phyloP scores from a whole-genome alignment of 805 yeast species.

The Suhomyces sp. region DNA sequence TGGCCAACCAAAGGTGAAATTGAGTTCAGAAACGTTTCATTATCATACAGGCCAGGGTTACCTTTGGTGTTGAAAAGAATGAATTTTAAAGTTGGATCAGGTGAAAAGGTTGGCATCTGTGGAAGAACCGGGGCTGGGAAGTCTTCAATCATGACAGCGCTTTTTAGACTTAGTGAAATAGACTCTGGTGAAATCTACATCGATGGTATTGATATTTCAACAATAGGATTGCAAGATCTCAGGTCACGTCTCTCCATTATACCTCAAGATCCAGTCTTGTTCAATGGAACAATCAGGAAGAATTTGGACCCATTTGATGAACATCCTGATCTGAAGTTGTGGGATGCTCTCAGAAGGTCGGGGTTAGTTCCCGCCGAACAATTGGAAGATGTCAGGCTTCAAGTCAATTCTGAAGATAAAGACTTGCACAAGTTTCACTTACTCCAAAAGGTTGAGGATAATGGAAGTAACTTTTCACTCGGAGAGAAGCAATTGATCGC shows the following conservation, averaged over 20 bases:
- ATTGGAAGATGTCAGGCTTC: slow-evolving; percentile 1
- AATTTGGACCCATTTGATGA: slow-evolving; percentile 19
- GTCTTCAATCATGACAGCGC: slow-evolving; percentile 18
- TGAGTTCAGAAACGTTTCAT: slow-evolving; percentile 8
- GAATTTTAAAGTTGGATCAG: slow-evolving; percentile 7
- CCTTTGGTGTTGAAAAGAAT: slow-evolving; percentile 13
- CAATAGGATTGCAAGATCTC: slow-evolving; percentile 13
- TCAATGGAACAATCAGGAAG: slow-evolving; percentile 16
- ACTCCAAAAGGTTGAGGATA: slow-evolving; percentile 59
- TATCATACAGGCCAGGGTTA: slow-evolving; percentile 13
- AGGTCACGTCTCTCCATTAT: slow-evolving; percentile 17
- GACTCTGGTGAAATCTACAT: slow-evolving; percentile 13
- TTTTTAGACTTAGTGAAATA: slow-evolving; percentile 16
- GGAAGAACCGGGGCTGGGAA: slow-evolving; percentile 25
- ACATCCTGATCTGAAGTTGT: slow-evolving; percentile 13
- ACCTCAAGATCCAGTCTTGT: slow-evolving; percentile 22
- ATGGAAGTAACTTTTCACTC: slow-evolving; percentile 66
- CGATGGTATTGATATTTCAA: slow-evolving; percentile 16
- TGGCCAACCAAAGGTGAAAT: slow-evolving; percentile 46
- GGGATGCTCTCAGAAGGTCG: slow-evolving; percentile 15
- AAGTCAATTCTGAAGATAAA: too few relatives aligned
- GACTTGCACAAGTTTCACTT: slow-evolving; percentile 54
- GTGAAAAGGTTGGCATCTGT: slow-evolving; percentile 20
- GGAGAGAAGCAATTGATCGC: slow-evolving; percentile 75
- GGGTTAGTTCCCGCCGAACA: slow-evolving; percentile 4